A percentile compares a stretch with the other conserved stretches of the same genome.
Conservation (phyloP, 495 filamentous ascomycete species). For the Hypoxylon cercidicola region DNA sequence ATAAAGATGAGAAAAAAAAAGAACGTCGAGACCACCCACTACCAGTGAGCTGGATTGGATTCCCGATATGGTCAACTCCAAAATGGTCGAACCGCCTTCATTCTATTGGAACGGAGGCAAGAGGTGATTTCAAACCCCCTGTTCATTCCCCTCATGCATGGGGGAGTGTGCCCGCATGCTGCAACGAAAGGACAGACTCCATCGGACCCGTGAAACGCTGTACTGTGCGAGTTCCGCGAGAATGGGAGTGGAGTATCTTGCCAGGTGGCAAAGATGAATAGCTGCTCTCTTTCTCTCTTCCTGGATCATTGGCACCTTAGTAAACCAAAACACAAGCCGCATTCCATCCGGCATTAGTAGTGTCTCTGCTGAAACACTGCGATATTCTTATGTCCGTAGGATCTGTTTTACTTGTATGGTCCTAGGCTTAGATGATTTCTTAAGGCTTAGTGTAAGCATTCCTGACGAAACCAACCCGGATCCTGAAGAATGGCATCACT, state of each 20-base stretch:
- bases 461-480: constrained; percentile 9
- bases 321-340: constrained; percentile 4
- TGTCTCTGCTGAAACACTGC: constrained; percentile 7
- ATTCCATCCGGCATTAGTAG: constrained; percentile 26
- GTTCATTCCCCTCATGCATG: constrained; percentile 34
- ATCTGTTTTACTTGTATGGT: background rate
- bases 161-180: constrained; percentile 39
- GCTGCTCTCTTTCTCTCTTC: background rate
- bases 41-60: constrained; percentile 42
- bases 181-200: constrained; percentile 33
- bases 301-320: constrained; percentile 17
- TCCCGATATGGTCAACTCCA: constrained; percentile 45
- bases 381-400: background rate
- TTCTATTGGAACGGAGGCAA: constrained; percentile 43
- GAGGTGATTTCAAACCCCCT: constrained; percentile 33
- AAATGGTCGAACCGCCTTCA: constrained; percentile 42
- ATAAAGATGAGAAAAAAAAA: constrained; percentile 26
- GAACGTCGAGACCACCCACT: constrained; percentile 36
- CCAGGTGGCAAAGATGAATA: constrained; percentile 34
- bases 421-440: background rate
- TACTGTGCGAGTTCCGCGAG: constrained; percentile 32
- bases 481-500: constrained; percentile 3
- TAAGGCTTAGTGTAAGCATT: constrained; percentile 28
- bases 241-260: constrained; percentile 24
- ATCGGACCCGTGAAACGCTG: constrained; percentile 22